Conservation (phyloP, 2,329 filamentous ascomycete genomes). For the Fusarium acutatum region DNA sequence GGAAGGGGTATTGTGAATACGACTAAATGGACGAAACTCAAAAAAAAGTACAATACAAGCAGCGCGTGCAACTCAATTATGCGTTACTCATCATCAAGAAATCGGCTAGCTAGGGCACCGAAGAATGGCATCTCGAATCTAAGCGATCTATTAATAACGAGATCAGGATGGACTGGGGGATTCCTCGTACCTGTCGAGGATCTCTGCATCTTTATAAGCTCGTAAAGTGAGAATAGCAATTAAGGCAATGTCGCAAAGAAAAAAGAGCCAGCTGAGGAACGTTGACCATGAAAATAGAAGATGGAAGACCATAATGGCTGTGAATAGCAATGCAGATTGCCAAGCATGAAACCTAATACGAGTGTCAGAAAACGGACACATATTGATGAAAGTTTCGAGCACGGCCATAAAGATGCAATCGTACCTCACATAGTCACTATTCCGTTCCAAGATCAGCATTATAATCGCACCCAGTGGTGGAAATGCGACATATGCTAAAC, state of each 20-base stretch:
- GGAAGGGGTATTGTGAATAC: constrained; percentile 26
- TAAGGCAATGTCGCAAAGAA: constrained; percentile 76
- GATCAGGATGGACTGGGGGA: background rate
- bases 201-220: constrained; percentile 85
- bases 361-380: constrained; percentile 10
- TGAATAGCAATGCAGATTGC: constrained; percentile 89
- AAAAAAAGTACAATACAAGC: background rate
- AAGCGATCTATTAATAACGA: background rate
- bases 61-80: background rate
- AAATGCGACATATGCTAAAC: constrained; percentile 84
- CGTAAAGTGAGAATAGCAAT: constrained; percentile 80
- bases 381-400: background rate
- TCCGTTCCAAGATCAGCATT: constrained; percentile 85
- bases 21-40: background rate
- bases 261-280: constrained; percentile 84
- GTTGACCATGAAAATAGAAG: constrained; percentile 86
- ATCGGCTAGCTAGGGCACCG: constrained; percentile 83
- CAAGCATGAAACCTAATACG: constrained; percentile 88
- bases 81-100: constrained; percentile 81
- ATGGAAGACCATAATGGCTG: constrained; percentile 77
- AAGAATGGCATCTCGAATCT: constrained; percentile 90
- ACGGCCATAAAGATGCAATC: constrained; percentile 33
- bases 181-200: constrained; percentile 63
- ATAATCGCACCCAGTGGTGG: constrained; percentile 88
- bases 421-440: constrained; percentile 95